Base-by-base conservation (phyloP, 2,329 filamentous ascomycete genomes). In the Aspergillus hortae region DNA sequence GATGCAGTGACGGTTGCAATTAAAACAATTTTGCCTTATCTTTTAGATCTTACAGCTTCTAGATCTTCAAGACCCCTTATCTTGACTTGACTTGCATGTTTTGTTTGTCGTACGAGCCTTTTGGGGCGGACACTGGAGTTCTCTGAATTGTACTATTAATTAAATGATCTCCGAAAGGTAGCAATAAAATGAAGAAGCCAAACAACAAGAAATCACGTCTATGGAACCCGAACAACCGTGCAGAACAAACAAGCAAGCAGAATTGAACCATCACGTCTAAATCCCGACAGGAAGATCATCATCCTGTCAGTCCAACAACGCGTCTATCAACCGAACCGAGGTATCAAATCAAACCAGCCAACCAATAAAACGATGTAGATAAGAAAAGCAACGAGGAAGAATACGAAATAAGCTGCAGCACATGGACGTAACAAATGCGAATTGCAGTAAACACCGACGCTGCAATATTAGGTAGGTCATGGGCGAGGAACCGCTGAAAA, bases 301-400 rank as follows among this genome's bases (percentile, higher is more conserved):
- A 38, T 38, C 35, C 5, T 38, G 23, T 45, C 14, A 46, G 52
- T 25, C 32, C 49, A 56, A 49, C 45, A 48, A 42, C 52, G 55
- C 53, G 49, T 67, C 61, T 64, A 63, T 58, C 52, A 56, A 51
- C 40, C 51, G 51, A 52, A 51, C 48, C 57, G 52, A 58, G 58
- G 58, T 58, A 58, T 58, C 54, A 48, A 53, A 32, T 45, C 46
- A 48, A 38, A 10, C 32, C 19, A 46, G 35, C 21, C 17, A 35
- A 48, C 19, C 27, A 46, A 36, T 46, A 25, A 46, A 33, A 11
- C 25, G 6, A 21, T 2, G 10, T 4, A 42, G 47, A 51, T 50
- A 56, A 56, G 47, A 33, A 46, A 44, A 40, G 14, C 25, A 49
- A 36, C 4, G 44, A 38, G 33, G 42, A 23, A 23, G 23, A 27